Conservation (phyloP, 768 basidiomycete genomes). For the Hirschioporus abietinus region DNA sequence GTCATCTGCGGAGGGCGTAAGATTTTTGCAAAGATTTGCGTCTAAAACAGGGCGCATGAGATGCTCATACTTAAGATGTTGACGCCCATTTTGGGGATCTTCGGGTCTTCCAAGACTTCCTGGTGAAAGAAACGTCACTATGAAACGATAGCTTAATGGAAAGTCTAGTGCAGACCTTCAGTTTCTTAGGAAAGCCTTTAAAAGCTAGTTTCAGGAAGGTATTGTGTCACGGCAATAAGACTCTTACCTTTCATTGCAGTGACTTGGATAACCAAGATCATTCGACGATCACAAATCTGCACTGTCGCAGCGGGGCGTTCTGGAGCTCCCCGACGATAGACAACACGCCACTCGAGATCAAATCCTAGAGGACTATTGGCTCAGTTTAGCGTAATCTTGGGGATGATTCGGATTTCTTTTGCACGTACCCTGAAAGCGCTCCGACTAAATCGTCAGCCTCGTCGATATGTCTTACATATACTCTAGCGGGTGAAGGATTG, state of each 20-base stretch:
- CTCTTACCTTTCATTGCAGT: conserved; percentile 40
- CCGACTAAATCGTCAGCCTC: conserved; percentile 36
- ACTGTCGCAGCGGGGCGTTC: conserved; percentile 38
- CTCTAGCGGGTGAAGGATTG: conserved; percentile 25
- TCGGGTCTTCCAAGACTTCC: conserved; percentile 40
- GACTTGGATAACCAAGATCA: conserved; percentile 43
- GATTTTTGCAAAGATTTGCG: background rate
- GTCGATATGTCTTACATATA: conserved; percentile 36
- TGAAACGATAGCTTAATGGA: background rate
- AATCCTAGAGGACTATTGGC: conserved; percentile 39
- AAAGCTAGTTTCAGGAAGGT: background rate
- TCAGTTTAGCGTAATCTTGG: background rate
- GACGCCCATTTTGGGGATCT: conserved; percentile 39
- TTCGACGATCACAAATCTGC: conserved; percentile 38
- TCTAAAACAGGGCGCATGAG: too few species aligned
- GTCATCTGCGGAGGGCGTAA: conserved; percentile 30
- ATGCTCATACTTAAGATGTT: conserved; percentile 40
- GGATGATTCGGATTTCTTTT: background rate
- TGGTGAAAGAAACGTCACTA: conserved; percentile 13
- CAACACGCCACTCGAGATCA: conserved; percentile 46
- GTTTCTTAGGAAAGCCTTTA: conserved; percentile 38
- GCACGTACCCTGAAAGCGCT: conserved; percentile 30
- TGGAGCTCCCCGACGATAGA: conserved; percentile 24
- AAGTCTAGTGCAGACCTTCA: conserved; percentile 25
- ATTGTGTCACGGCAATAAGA: background rate